Percentiles rank a stretch among this genome's conserved stretches.
Evolutionary conservation across 345 rosid genomes (phyloP).

Genomic region (Citrus inodora): DNA sequence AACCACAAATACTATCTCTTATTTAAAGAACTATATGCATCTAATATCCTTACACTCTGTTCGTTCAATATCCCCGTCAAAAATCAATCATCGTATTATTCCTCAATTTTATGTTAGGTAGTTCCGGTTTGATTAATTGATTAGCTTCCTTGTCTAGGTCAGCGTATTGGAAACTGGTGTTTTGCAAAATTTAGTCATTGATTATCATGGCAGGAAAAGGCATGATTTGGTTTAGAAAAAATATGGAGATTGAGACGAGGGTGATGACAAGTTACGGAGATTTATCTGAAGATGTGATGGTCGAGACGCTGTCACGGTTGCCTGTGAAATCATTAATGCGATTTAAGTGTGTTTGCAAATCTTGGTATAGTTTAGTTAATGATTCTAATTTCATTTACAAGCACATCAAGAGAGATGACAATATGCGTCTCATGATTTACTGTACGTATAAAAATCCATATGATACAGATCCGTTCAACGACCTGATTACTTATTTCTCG

Average conservation of each 20-base stretch:
- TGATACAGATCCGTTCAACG: no score
- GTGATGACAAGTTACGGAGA: neutral
- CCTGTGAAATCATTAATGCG: conserved; percentile 9
- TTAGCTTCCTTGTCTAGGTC: neutral
- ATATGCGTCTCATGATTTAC: neutral
- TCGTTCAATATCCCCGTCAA: no score
- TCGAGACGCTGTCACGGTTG: conserved; percentile 6
- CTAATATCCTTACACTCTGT: no score
- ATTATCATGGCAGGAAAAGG: neutral
- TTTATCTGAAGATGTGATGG: neutral
- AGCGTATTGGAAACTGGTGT: no score
- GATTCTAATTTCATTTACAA: neutral
- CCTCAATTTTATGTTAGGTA: no score
- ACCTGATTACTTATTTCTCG: no score
- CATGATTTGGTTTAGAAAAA: neutral
- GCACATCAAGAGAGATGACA: neutral
- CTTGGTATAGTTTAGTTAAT: neutral
- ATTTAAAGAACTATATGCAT: no score
- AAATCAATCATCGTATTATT: no score
- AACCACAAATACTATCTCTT: no score
- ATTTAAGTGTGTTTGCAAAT: conserved; percentile 13
- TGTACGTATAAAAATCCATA: neutral
- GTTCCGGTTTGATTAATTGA: no score
- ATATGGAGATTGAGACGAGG: neutral
- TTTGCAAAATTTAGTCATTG: neutral